Evolutionary conservation across 768 basidiomycete genomes (phyloP).

Genomic region (Leccinellum albellum): DNA sequence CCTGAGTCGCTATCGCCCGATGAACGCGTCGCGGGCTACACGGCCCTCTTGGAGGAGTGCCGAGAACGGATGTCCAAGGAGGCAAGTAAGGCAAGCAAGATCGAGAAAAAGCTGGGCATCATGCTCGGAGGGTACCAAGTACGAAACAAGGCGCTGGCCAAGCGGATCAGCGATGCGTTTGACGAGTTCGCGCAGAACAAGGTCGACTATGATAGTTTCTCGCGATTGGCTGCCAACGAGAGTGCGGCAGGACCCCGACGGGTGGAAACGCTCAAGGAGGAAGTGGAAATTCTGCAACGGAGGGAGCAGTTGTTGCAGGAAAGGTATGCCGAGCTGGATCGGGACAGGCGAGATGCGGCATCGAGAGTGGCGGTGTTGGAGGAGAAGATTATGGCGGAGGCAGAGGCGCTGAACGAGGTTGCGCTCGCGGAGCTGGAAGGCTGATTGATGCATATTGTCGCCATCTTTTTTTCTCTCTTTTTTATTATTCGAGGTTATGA

Average conservation of each 20-base stretch:
- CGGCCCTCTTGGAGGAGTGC: constrained; percentile 53
- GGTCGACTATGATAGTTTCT: constrained; percentile 78
- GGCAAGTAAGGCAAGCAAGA: constrained; percentile 74
- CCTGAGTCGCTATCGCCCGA: constrained; percentile 52
- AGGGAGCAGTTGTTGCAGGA: constrained; percentile 78
- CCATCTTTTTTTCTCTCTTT: constrained; percentile 1
- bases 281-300: constrained; percentile 76
- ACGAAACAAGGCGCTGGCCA: constrained; percentile 62
- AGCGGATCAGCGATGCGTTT: constrained; percentile 63
- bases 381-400: constrained; percentile 83
- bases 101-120: constrained; percentile 86
- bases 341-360: constrained; percentile 60
- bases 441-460: constrained; percentile 2
- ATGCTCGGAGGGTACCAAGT: constrained; percentile 89
- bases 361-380: constrained; percentile 63
- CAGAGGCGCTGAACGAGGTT: constrained; percentile 76
- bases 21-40: constrained; percentile 61
- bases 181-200: constrained; percentile 63
- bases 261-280: constrained; percentile 75
- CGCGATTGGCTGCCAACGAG: constrained; percentile 69
- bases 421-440: constrained; percentile 63
- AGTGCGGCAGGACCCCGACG: constrained; percentile 71
- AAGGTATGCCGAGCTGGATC: constrained; percentile 78
- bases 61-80: constrained; percentile 76
- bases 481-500: not conserved